Evolutionary conservation across 2,329 filamentous ascomycete species (phyloP).

Genomic region (Thielaviopsis euricoi): DNA sequence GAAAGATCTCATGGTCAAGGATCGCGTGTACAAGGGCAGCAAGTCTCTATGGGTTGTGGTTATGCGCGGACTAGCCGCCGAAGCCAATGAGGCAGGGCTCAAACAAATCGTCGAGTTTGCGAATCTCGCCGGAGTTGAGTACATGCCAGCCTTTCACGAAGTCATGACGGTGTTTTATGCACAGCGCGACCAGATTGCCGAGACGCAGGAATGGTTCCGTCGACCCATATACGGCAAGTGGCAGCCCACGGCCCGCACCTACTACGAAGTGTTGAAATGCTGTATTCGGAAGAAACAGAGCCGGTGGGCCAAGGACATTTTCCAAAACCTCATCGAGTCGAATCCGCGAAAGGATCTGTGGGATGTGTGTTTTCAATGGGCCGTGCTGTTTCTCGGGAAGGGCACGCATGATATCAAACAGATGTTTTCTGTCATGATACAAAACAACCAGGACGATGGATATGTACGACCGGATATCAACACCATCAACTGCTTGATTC

Average conservation of each 20-base stretch:
- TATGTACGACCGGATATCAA: slow-evolving; percentile 42
- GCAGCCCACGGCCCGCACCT: slow-evolving; percentile 28
- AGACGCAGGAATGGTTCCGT: slow-evolving; percentile 52
- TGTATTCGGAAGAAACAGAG: slow-evolving; percentile 41
- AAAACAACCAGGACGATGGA: slow-evolving; percentile 28
- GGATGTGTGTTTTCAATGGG: slow-evolving; percentile 62
- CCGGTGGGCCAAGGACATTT: slow-evolving; percentile 45
- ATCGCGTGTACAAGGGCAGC: slow-evolving; percentile 10
- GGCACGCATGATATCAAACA: slow-evolving; percentile 54
- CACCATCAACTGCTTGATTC: slow-evolving; percentile 63
- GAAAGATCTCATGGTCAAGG: slow-evolving; percentile 7
- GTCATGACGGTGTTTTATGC: slow-evolving; percentile 48
- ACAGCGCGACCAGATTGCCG: slow-evolving; percentile 34
- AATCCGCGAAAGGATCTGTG: slow-evolving; percentile 39
- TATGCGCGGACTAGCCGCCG: slow-evolving; percentile 42
- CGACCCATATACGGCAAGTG: slow-evolving; percentile 29
- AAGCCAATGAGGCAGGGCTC: slow-evolving; percentile 42
- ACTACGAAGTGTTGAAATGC: slow-evolving; percentile 40
- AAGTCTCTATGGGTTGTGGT: slow-evolving; percentile 31
- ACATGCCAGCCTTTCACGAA: slow-evolving; percentile 29
- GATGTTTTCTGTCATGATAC: slow-evolving; percentile 54
- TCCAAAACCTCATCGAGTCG: slow-evolving; percentile 33
- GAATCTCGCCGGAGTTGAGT: slow-evolving; percentile 28
- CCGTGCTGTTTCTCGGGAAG: slow-evolving; percentile 51
- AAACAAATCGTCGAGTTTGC: slow-evolving; percentile 37